phyloP scores from a whole-genome alignment of 2,329 filamentous ascomycete species.

The Neopestalotiopsis clavispora region DNA sequence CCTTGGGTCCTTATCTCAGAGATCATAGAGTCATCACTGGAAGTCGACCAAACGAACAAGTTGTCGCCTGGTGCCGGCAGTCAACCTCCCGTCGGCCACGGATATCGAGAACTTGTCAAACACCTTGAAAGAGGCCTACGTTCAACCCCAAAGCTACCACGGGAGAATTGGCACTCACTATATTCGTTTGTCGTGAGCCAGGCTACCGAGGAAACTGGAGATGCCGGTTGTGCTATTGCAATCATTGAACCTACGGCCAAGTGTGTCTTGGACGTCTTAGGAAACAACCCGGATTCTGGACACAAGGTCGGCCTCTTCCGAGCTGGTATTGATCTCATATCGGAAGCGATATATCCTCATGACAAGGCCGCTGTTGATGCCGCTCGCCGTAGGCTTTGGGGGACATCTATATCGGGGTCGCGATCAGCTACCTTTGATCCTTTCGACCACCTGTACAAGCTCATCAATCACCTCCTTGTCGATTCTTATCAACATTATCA shows the following conservation, averaged over 20 bases:
- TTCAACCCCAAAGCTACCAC: conserved; percentile 52
- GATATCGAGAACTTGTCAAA: conserved; percentile 72
- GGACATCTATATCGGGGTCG: conserved; percentile 47
- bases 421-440: conserved; percentile 59
- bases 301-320: conserved; percentile 35
- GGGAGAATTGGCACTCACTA: conserved; percentile 55
- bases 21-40: conserved; percentile 48
- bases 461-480: conserved; percentile 58
- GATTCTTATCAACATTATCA: conserved; percentile 56
- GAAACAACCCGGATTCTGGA: conserved; percentile 24
- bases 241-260: conserved; percentile 75
- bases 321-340: conserved; percentile 48
- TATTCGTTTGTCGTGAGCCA: conserved; percentile 61
- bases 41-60: conserved; percentile 42
- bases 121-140: conserved; percentile 68
- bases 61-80: conserved; percentile 43
- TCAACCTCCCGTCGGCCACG: conserved; percentile 61
- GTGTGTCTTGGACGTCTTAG: conserved; percentile 45
- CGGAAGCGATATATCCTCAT: conserved; percentile 57
- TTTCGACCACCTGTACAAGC: conserved; percentile 69
- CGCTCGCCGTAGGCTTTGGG: conserved; percentile 71
- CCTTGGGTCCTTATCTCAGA: conserved; percentile 58
- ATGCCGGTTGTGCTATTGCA: conserved; percentile 67
- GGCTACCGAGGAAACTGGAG: conserved; percentile 67
- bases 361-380: conserved; percentile 69